Percentiles rank a stretch among this genome's conserved stretches.
Conservation (phyloP, 2,329 filamentous ascomycete species). For the Colletotrichum abscissum region DNA sequence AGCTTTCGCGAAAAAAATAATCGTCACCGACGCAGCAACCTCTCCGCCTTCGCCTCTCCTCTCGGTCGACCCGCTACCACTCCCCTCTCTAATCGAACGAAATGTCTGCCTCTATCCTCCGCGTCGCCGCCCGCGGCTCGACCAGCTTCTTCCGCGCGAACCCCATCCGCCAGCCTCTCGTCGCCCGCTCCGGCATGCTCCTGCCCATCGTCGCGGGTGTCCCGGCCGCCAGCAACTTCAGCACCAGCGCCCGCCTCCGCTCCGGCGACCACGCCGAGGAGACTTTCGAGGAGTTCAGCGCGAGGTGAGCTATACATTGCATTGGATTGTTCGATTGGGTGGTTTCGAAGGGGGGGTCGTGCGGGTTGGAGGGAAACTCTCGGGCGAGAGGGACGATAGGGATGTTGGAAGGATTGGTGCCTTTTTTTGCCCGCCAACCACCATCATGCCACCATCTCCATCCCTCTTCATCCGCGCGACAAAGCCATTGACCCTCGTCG, state of each 20-base stretch:
- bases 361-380: background rate
- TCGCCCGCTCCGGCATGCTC: constrained; percentile 64
- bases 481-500: constrained; percentile 20
- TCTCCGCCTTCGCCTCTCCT: constrained; percentile 30
- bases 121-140: constrained; percentile 76
- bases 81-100: constrained; percentile 28
- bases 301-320: constrained; percentile 74
- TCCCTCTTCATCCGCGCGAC: background rate
- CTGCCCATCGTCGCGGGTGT: constrained; percentile 57
- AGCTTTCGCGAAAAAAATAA: constrained; percentile 31
- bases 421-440: background rate
- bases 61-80: constrained; percentile 19
- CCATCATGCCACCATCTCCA: constrained; percentile 11
- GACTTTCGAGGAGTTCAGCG: constrained; percentile 98
- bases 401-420: constrained; percentile 15
- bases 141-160: constrained; percentile 73
- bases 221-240: constrained; percentile 68
- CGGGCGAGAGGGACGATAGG: constrained; percentile 22
- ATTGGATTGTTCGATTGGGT: background rate
- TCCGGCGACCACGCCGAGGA: constrained; percentile 83
- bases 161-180: constrained; percentile 66
- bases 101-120: constrained; percentile 78
- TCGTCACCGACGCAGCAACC: constrained; percentile 29
- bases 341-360: background rate
- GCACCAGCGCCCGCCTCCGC: constrained; percentile 68